Base-by-base conservation (phyloP, 1,284 basidiomycete genomes). In the Malassezia yamatoensis region DNA sequence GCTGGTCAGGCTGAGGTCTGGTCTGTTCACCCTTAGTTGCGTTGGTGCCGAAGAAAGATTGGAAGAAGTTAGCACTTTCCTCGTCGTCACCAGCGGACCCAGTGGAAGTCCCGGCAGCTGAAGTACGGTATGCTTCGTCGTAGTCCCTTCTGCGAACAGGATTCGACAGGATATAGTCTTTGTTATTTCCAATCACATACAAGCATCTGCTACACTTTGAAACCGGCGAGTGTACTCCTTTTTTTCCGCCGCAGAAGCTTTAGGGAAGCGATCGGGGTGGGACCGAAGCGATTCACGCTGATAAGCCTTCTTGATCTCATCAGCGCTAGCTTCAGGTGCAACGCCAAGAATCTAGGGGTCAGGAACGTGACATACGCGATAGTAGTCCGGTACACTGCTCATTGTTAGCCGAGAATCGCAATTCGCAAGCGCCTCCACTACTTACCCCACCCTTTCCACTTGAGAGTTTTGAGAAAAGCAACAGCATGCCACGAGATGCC, bases 121-220 rank as follows among this genome's bases (percentile, higher is more conserved):
- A 48, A 21, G 5, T 12, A 1, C 11, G 9, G 6, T 51, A 46
- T 37, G 39, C 38, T 0, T 11, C 20, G 33, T 68, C 69, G 60
- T 96, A 96, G 76, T 96, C 90, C 51, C 86, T 81, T 50, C 90
- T 80, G 40, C 83, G 79, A 15, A 62, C 66, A 1, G 83, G 76
- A 76, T 96, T 88, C 0, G 88, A 91, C 24, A 96, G 82, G 8
- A 94, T 87, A 75, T 90, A 96, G 78, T 96, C 58, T 63, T 49
- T n/a, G 5, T 32, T 37, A 12, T 13, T 36, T 15, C 11, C 1
- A 11, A 18, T 3, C 29, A 62, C 61, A 49, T 41, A 63, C 54
- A 96, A 10, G 91, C 91, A 77, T 96, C 90, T 48, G 91, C 89
- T 58, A 96, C 85, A n/a, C 64, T 61, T 54, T 74, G 72, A 84